These are phyloP conservation scores for Macrolepiota dolichaula DNA, from an alignment of 768 basidiomycete genomes.

Conservation along the genomic window DNA sequence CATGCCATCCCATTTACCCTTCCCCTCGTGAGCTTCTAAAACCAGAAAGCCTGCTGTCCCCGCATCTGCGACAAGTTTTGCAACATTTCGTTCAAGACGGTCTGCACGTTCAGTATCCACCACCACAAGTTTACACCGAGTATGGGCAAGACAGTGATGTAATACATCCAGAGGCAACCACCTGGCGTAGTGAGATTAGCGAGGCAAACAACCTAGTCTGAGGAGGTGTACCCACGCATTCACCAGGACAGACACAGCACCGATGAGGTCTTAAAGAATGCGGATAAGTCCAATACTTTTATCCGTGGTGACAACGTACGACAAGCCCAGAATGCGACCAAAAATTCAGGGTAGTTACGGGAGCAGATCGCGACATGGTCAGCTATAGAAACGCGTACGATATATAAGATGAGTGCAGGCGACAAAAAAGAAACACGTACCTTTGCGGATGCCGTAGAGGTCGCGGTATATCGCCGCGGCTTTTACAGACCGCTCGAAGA, in stretches of 20 bases:
- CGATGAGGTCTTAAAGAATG: slow-evolving; percentile 34
- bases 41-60: slow-evolving; percentile 38
- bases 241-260: slow-evolving; percentile 43
- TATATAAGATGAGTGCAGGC: background rate
- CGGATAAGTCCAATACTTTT: background rate
- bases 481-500: slow-evolving; percentile 31
- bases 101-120: slow-evolving; percentile 45
- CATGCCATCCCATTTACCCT: slow-evolving; percentile 40
- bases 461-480: slow-evolving; percentile 33
- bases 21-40: slow-evolving; percentile 36
- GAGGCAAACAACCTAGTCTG: background rate
- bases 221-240: slow-evolving; percentile 35
- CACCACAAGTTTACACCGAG: slow-evolving; percentile 39
- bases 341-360: slow-evolving; percentile 45
- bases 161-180: slow-evolving; percentile 40
- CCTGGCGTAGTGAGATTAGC: slow-evolving; percentile 15
- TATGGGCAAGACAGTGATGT: slow-evolving; percentile 41
- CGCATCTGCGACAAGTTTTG: slow-evolving; percentile 24
- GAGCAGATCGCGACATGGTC: slow-evolving; percentile 45
- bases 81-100: slow-evolving; percentile 24
- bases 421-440: slow-evolving; percentile 14
- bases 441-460: slow-evolving; percentile 49
- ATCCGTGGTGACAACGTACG: slow-evolving; percentile 22
- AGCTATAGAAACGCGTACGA: slow-evolving; percentile 18
- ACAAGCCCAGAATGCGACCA: slow-evolving; percentile 47